Evolutionary conservation across 2,329 filamentous ascomycete genomes (phyloP).

Genomic region (Calonectria multiphialidica): DNA sequence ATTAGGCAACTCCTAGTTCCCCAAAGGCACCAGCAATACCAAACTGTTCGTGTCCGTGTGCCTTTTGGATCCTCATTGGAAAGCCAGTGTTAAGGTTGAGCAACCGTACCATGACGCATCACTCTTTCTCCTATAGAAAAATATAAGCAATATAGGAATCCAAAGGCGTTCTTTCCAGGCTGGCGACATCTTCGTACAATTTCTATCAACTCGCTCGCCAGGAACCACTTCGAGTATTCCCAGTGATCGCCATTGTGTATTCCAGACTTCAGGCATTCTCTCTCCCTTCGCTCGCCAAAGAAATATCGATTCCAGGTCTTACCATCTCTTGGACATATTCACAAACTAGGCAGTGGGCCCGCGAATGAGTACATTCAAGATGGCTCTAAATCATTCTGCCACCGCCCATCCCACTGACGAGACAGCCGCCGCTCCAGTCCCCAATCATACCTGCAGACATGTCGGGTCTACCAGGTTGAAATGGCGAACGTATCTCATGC

Average conservation of each 20-base stretch:
- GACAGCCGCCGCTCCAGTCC: not conserved
- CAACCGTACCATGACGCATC: not conserved
- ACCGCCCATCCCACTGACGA: not conserved
- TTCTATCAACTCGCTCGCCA: not conserved
- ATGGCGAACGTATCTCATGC: not conserved
- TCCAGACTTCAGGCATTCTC: not conserved
- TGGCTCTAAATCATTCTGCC: not conserved
- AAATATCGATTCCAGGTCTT: not conserved
- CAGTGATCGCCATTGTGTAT: not conserved
- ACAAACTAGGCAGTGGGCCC: not conserved
- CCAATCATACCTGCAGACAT: not conserved
- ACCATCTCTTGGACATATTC: not conserved
- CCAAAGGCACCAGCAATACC: too few species aligned
- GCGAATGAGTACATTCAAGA: not conserved
- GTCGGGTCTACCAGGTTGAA: not conserved
- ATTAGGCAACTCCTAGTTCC: too few species aligned
- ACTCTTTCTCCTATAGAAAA: not conserved
- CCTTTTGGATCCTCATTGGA: too few species aligned
- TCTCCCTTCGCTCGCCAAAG: not conserved
- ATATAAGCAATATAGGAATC: not conserved
- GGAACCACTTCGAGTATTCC: not conserved
- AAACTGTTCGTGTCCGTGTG: too few species aligned
- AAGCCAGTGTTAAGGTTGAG: not conserved
- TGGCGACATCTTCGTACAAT: not conserved
- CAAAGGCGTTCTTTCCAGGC: not conserved